Evolutionary conservation across 164 flowering plant species (phyloP).

Genomic region (Berberis vulgaris): DNA sequence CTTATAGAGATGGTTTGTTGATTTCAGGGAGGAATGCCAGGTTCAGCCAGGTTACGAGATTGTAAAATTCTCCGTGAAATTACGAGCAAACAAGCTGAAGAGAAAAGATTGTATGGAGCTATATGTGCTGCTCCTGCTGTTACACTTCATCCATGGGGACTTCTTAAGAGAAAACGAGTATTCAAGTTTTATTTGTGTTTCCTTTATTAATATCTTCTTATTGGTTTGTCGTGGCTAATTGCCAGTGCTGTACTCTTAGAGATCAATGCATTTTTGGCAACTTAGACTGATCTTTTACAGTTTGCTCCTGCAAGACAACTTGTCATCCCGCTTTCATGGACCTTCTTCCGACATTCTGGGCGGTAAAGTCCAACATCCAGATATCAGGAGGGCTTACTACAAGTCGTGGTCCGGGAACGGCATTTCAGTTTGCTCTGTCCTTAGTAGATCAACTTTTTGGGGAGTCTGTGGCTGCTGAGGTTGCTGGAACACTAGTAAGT

Average conservation of each 20-base stretch:
- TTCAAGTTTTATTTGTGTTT: not conserved
- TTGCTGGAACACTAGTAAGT: constrained; percentile 54
- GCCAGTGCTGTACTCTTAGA: too few relatives aligned
- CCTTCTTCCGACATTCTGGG: constrained; percentile 78
- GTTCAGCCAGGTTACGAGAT: constrained; percentile 76
- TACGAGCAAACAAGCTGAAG: constrained; percentile 79
- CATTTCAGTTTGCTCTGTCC: constrained; percentile 68
- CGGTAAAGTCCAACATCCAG: constrained; percentile 72
- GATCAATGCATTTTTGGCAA: not conserved
- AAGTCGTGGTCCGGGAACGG: constrained; percentile 94
- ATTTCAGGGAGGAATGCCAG: constrained; percentile 94
- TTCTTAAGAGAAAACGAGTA: constrained; percentile 66
- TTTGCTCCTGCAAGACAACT: constrained; percentile 50
- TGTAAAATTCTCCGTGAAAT: constrained; percentile 53
- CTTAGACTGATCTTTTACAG: constrained; percentile 18
- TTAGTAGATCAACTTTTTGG: constrained; percentile 82
- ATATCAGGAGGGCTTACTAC: constrained; percentile 91
- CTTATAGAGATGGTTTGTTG: not conserved
- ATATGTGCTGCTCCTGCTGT: constrained; percentile 98
- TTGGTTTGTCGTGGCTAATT: not conserved
- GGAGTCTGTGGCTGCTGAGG: constrained; percentile 48
- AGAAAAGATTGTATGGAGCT: constrained; percentile 74
- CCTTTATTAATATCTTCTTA: not conserved
- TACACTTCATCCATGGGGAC: constrained; percentile 87
- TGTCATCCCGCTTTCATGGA: constrained; percentile 91